Conservation (phyloP, 768 basidiomycete species). For the Suillus subalutaceus region DNA sequence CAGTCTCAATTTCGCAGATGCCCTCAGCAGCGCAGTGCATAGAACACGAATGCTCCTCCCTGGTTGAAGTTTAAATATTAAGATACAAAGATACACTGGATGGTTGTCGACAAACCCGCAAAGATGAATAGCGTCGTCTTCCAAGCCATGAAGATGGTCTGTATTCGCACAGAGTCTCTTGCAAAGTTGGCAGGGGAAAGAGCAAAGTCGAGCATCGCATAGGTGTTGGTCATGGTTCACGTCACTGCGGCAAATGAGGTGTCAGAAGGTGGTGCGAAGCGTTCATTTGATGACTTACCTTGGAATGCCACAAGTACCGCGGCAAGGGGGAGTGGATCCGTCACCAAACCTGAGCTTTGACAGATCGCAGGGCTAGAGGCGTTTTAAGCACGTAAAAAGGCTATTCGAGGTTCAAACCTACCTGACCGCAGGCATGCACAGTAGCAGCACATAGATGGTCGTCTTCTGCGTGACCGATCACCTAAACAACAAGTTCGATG, state of each 20-base stretch:
- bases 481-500: constrained; percentile 30
- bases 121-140: constrained; percentile 45
- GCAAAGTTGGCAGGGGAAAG: constrained; percentile 56
- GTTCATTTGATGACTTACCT: constrained; percentile 32
- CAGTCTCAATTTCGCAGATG: constrained; percentile 60
- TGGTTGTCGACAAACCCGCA: constrained; percentile 48
- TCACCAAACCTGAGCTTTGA: constrained; percentile 30
- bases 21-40: constrained; percentile 46
- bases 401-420: constrained; percentile 15
- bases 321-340: constrained; percentile 42
- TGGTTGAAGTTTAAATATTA: constrained; percentile 22
- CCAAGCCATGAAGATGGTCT: constrained; percentile 57
- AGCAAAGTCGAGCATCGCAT: constrained; percentile 57
- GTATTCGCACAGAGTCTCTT: constrained; percentile 49
- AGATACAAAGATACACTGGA: constrained; percentile 11
- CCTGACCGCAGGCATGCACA: constrained; percentile 59
- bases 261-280: background rate
- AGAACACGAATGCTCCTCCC: constrained; percentile 55
- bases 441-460: constrained; percentile 57
- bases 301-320: constrained; percentile 44
- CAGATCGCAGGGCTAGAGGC: constrained; percentile 44
- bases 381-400: background rate
- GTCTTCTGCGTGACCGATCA: constrained; percentile 47
- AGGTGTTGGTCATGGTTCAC: constrained; percentile 46
- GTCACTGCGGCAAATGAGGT: constrained; percentile 37